Evolutionary conservation across 2,329 filamentous ascomycete genomes (phyloP).

Genomic region (Nemania sp.): DNA sequence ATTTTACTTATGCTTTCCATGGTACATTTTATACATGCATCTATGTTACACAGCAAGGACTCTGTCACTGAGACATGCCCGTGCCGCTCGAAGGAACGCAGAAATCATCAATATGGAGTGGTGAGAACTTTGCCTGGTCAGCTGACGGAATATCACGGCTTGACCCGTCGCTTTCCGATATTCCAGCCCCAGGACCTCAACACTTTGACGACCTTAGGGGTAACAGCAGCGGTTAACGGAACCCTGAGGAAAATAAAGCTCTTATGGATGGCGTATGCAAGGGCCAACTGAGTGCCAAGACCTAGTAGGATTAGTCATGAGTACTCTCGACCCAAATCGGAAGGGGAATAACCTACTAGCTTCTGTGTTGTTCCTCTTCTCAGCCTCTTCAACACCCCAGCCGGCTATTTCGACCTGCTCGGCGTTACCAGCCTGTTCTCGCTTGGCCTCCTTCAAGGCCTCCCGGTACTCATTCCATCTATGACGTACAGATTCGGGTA

Average conservation of each 20-base stretch:
- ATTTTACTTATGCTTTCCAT: slow-evolving; percentile 27
- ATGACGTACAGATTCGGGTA: slow-evolving; percentile 70
- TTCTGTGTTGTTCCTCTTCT: slow-evolving; percentile 70
- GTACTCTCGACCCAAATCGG: not conserved
- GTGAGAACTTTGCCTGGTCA: slow-evolving; percentile 15
- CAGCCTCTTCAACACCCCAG: slow-evolving; percentile 73
- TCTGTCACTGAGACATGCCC: slow-evolving; percentile 6
- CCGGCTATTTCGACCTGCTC: slow-evolving; percentile 64
- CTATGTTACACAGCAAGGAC: slow-evolving; percentile 21
- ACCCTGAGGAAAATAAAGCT: slow-evolving; percentile 97
- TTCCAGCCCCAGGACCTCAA: slow-evolving; percentile 93
- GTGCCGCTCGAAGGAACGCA: not conserved
- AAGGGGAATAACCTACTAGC: slow-evolving; percentile 73
- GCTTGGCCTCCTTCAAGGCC: slow-evolving; percentile 60
- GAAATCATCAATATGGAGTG: slow-evolving; percentile 10
- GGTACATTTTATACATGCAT: slow-evolving; percentile 29
- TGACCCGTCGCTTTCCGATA: slow-evolving; percentile 77
- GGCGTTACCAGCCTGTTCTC: slow-evolving; percentile 58
- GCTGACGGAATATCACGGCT: slow-evolving; percentile 31
- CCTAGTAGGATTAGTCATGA: slow-evolving; percentile 55
- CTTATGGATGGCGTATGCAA: slow-evolving; percentile 98
- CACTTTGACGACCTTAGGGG: slow-evolving; percentile 92
- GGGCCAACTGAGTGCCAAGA: slow-evolving; percentile 82
- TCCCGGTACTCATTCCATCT: slow-evolving; percentile 63
- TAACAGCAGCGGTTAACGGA: slow-evolving; percentile 88